A percentile compares a stretch with the other conserved stretches of the same genome.
Evolutionary conservation across 140 eudicot species (phyloP).

Genomic region (Flaveria floridana): DNA sequence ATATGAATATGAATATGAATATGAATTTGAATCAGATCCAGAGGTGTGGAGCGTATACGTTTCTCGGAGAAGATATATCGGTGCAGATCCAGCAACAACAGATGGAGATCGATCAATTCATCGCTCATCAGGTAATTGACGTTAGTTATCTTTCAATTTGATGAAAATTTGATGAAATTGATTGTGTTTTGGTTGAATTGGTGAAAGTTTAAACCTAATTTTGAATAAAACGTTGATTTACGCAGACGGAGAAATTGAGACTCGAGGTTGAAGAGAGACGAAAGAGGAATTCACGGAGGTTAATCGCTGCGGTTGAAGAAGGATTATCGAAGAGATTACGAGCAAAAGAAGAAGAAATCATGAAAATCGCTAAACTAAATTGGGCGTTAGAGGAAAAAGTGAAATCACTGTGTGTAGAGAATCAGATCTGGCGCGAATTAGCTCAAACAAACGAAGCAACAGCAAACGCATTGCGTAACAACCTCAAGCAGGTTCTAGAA

Average conservation of each 20-base stretch:
- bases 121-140: constrained; percentile 61
- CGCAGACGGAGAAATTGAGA: constrained; percentile 66
- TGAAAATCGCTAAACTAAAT: constrained; percentile 57
- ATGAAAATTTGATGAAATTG: too few species aligned
- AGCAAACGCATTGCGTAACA: constrained; percentile 60
- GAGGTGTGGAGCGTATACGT: constrained; percentile 39
- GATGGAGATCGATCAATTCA: constrained; percentile 60
- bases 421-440: constrained; percentile 79
- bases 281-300: constrained; percentile 44
- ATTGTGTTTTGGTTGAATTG: not conserved
- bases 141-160: not conserved
- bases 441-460: constrained; percentile 92
- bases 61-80: constrained; percentile 80
- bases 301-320: constrained; percentile 68
- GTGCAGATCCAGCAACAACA: constrained; percentile 71
- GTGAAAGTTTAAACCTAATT: constrained; percentile 4
- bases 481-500: constrained; percentile 67
- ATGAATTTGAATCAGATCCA: constrained; percentile 29
- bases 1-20: constrained; percentile 28
- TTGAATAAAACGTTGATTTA: not conserved
- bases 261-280: constrained; percentile 60
- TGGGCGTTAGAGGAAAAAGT: constrained; percentile 68
- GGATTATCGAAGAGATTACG: constrained; percentile 46
- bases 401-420: constrained; percentile 64
- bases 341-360: constrained; percentile 66